Evolutionary conservation across 2,329 filamentous ascomycete species (phyloP).

Genomic region (Fusarium camptoceras): DNA sequence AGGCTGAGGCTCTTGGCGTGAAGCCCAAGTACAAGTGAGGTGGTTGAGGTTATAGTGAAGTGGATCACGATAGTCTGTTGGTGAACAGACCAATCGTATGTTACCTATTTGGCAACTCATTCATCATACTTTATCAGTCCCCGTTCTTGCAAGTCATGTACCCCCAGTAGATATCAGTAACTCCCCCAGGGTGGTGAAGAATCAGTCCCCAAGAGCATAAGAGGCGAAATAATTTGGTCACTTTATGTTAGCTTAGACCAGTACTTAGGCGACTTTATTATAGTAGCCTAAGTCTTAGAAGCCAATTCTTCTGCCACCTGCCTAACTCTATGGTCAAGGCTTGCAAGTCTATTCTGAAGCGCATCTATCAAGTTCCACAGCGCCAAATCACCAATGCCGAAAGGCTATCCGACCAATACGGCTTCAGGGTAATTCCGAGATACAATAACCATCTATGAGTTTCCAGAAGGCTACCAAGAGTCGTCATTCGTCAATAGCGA

Average conservation of each 20-base stretch:
- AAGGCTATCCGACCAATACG: background rate
- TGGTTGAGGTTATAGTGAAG: background rate
- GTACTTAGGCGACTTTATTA: no score
- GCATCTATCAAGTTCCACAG: background rate
- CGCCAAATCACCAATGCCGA: background rate
- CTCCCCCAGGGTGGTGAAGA: no score
- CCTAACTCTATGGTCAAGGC: background rate
- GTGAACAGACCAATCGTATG: background rate
- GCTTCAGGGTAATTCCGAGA: background rate
- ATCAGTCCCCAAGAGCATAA: no score
- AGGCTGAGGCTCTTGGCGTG: slow-evolving; percentile 55
- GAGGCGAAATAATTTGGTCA: no score
- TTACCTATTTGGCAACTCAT: background rate
- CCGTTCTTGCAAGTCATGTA: background rate
- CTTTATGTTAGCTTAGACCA: no score
- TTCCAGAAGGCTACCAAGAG: slow-evolving; percentile 10
- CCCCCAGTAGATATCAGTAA: background rate
- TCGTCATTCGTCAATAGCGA: slow-evolving; percentile 23
- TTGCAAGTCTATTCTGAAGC: background rate
- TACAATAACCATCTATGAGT: background rate
- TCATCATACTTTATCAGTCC: background rate
- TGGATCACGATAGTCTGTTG: background rate
- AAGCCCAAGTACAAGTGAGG: slow-evolving; percentile 44
- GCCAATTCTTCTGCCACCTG: no score
- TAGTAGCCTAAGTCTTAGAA: no score